phyloP scores from a whole-genome alignment of 495 filamentous ascomycete species.

The Patellaria atrata region DNA sequence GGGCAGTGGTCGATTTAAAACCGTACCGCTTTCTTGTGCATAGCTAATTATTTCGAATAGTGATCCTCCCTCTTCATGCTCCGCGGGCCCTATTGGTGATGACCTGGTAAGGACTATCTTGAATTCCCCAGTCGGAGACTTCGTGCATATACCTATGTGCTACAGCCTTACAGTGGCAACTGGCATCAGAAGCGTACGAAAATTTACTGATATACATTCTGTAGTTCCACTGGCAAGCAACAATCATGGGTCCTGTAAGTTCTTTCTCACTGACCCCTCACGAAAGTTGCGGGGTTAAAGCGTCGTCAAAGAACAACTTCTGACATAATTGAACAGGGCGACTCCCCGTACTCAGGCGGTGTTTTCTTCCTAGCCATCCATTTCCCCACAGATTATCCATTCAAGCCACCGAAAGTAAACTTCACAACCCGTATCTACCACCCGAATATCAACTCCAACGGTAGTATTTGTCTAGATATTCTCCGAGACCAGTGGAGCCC shows the following conservation, averaged over 20 bases:
- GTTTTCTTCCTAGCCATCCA: conserved; percentile 98
- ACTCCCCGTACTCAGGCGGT: conserved; percentile 91
- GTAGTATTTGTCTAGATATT: conserved; percentile 97
- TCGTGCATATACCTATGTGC: not conserved
- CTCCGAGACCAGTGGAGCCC: conserved; percentile 98
- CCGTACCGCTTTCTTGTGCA: conserved; percentile 4
- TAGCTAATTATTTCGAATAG: conserved; percentile 40
- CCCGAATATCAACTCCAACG: conserved; percentile 99
- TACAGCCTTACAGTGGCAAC: not conserved
- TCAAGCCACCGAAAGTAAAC: conserved; percentile 99
- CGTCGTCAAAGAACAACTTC: conserved; percentile 5
- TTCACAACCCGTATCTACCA: conserved; percentile 99
- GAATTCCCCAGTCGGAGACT: too few relatives aligned
- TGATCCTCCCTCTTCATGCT: conserved; percentile 97
- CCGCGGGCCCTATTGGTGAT: conserved; percentile 88
- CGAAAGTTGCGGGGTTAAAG: not conserved
- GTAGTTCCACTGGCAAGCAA: conserved; percentile 99
- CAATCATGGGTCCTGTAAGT: conserved; percentile 99
- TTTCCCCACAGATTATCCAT: conserved; percentile 99
- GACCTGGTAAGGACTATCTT: conserved; percentile 96
- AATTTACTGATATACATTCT: conserved; percentile 2
- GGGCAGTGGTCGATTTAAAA: conserved; percentile 10
- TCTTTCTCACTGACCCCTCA: conserved; percentile 3
- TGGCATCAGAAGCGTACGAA: not conserved
- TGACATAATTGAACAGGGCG: conserved; percentile 39